Evolutionary conservation across 352 stramenopile genomes (phyloP).

Genomic region (Globisporangium spinosum): DNA sequence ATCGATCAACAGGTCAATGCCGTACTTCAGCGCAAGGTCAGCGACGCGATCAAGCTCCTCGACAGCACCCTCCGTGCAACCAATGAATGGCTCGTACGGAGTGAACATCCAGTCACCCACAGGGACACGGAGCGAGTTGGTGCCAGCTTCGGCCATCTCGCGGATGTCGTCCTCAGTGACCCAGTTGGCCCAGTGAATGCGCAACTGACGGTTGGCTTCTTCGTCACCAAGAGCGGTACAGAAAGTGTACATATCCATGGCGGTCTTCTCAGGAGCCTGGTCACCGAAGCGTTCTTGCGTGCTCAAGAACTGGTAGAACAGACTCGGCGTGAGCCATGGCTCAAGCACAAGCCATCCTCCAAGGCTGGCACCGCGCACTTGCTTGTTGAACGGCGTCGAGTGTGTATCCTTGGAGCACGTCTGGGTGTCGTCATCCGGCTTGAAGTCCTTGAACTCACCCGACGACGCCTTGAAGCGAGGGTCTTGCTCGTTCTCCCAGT

Average conservation of each 20-base stretch:
- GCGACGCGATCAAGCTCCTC: constrained; percentile 89
- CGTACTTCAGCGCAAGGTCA: constrained; percentile 83
- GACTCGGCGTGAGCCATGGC: constrained; percentile 92
- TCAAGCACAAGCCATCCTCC: constrained; percentile 95
- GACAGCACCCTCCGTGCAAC: constrained; percentile 90
- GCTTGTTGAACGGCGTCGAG: constrained; percentile 69
- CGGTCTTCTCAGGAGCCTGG: constrained; percentile 77
- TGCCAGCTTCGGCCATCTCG: constrained; percentile 71
- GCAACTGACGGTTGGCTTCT: constrained; percentile 93
- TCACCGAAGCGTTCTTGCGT: constrained; percentile 68
- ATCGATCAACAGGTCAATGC: constrained; percentile 90
- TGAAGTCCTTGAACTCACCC: constrained; percentile 52
- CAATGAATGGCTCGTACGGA: constrained; percentile 91
- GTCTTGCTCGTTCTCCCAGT: constrained; percentile 59
- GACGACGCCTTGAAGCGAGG: constrained; percentile 39
- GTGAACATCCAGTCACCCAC: constrained; percentile 95
- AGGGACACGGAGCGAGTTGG: constrained; percentile 86
- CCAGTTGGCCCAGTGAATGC: constrained; percentile 92
- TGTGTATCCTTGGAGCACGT: constrained; percentile 66
- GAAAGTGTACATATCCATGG: constrained; percentile 93
- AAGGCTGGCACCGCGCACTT: constrained; percentile 91
- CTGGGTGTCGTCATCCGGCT: constrained; percentile 52
- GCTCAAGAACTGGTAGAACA: constrained; percentile 96
- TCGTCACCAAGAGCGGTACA: constrained; percentile 78
- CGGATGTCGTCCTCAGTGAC: constrained; percentile 91